Conservation (phyloP, 2,329 filamentous ascomycete species). For the Fusarium chuoi region DNA sequence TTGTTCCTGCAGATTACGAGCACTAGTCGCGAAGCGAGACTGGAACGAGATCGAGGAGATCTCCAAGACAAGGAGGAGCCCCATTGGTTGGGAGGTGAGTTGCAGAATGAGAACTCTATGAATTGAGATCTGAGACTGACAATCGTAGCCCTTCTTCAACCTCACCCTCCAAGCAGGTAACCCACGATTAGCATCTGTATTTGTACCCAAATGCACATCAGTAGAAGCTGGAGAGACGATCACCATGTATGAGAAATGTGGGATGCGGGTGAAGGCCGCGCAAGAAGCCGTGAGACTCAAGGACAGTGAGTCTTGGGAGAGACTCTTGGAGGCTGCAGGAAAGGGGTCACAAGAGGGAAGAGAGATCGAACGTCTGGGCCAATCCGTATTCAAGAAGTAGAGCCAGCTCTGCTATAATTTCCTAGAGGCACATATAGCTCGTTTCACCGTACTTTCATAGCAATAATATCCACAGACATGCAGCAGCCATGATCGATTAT, state of each 20-base stretch:
- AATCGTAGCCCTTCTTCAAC: constrained; percentile 83
- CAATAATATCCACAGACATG: background rate
- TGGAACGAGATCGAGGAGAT: constrained; percentile 94
- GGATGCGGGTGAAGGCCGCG: constrained; percentile 85
- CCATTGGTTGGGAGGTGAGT: constrained; percentile 94
- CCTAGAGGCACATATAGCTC: constrained; percentile 7
- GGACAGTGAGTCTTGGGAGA: constrained; percentile 79
- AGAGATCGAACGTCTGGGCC: constrained; percentile 84
- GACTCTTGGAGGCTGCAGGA: constrained; percentile 78
- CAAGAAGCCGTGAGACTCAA: constrained; percentile 89
- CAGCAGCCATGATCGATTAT: background rate
- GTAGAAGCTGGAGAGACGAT: constrained; percentile 76
- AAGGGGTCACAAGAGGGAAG: constrained; percentile 71
- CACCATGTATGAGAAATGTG: constrained; percentile 97
- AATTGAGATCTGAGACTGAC: constrained; percentile 23
- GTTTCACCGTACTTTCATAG: constrained; percentile 9
- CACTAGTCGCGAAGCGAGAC: constrained; percentile 87
- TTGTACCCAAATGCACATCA: constrained; percentile 87
- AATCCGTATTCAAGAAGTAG: constrained; percentile 64
- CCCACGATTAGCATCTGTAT: constrained; percentile 81
- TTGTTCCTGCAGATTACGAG: constrained; percentile 71
- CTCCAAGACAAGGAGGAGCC: constrained; percentile 80
- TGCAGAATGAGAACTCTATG: background rate
- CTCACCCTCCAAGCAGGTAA: constrained; percentile 90
- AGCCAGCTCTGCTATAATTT: constrained; percentile 12